Evolutionary conservation across 768 basidiomycete species (phyloP).

Genomic region (Serendipita sp.): DNA sequence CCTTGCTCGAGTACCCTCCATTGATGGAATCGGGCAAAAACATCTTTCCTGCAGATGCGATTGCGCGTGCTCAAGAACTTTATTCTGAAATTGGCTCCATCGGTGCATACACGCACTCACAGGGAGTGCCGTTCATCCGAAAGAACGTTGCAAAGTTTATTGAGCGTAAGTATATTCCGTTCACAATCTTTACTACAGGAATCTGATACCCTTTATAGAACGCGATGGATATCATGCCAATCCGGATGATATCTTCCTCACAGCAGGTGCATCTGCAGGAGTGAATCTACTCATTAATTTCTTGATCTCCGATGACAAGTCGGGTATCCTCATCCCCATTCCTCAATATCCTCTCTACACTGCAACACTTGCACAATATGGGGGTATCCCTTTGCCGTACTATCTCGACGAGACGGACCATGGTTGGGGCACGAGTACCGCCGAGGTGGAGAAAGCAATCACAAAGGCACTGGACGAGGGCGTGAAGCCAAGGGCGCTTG

Average conservation of each 20-base stretch:
- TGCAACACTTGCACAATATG: slow-evolving; percentile 74
- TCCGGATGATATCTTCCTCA: slow-evolving; percentile 82
- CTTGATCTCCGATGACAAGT: slow-evolving; percentile 49
- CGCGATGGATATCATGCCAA: slow-evolving; percentile 79
- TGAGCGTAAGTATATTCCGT: slow-evolving; percentile 34
- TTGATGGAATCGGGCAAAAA: slow-evolving; percentile 47
- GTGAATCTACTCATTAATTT: slow-evolving; percentile 76
- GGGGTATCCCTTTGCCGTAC: slow-evolving; percentile 73
- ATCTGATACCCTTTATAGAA: slow-evolving; percentile 26
- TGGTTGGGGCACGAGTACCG: slow-evolving; percentile 67
- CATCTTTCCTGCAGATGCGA: slow-evolving; percentile 73
- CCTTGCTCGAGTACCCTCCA: slow-evolving; percentile 81
- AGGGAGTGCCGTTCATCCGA: slow-evolving; percentile 80
- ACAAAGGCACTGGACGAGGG: slow-evolving; percentile 46
- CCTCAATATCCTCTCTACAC: slow-evolving; percentile 98
- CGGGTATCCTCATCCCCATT: slow-evolving; percentile 85
- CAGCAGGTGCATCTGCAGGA: slow-evolving; percentile 84
- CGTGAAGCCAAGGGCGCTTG: slow-evolving; percentile 60
- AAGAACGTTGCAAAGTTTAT: slow-evolving; percentile 83
- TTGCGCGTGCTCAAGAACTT: slow-evolving; percentile 70
- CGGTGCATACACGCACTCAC: slow-evolving; percentile 91
- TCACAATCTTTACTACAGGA: not conserved
- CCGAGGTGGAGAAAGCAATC: slow-evolving; percentile 50
- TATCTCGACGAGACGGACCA: slow-evolving; percentile 59
- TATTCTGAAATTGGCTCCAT: slow-evolving; percentile 74